Conservation (phyloP, 768 basidiomycete genomes). For the Amanita rimosa region DNA sequence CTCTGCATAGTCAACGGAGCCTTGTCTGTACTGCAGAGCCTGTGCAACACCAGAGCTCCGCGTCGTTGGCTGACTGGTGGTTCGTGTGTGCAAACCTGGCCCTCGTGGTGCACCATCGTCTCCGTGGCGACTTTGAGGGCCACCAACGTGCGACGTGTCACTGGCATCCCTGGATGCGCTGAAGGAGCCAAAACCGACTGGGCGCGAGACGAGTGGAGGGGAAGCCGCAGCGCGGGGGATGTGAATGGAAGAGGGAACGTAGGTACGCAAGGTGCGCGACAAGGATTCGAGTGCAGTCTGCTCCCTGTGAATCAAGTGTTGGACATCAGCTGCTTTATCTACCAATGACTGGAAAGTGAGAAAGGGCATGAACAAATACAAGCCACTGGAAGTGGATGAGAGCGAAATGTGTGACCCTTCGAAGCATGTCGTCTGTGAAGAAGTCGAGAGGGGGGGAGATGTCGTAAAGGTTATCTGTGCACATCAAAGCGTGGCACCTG, state of each 20-base stretch:
- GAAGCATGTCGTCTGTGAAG: too few species aligned
- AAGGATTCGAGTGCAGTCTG: constrained; percentile 39
- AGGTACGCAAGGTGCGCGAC: constrained; percentile 41
- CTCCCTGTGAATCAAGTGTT: constrained; percentile 20
- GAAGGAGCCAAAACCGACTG: constrained; percentile 35
- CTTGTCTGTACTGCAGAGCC: constrained; percentile 11
- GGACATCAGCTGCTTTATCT: constrained; percentile 5
- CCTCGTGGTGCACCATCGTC: background rate
- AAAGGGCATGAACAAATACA: constrained; percentile 2
- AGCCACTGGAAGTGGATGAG: too few species aligned
- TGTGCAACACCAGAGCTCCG: constrained; percentile 13
- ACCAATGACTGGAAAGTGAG: constrained; percentile 5
- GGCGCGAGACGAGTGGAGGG: constrained; percentile 37
- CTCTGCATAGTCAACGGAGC: background rate
- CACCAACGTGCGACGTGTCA: background rate
- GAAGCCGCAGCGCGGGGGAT: constrained; percentile 35
- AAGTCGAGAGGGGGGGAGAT: too few species aligned
- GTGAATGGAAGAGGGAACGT: constrained; percentile 40
- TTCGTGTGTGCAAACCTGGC: background rate
- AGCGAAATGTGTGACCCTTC: background rate
- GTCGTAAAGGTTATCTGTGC: too few species aligned
- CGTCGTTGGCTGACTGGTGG: background rate
- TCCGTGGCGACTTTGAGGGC: background rate
- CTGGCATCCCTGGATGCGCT: constrained; percentile 3
- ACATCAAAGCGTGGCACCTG: too few species aligned